Conservation (phyloP, 129 eudicot species). For the Lactuca saligna region DNA sequence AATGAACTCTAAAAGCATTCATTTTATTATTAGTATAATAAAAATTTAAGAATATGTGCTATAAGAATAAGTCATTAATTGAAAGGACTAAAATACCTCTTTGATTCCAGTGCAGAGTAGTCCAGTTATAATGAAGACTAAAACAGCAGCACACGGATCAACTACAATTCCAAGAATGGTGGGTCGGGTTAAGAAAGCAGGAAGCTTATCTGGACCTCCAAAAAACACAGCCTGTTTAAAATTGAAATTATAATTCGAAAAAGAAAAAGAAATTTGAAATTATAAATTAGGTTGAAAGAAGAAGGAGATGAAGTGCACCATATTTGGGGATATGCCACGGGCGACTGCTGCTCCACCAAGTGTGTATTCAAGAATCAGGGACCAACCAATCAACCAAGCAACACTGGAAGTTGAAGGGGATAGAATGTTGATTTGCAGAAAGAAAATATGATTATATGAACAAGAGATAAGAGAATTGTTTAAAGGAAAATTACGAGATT, state of each 20-base stretch:
- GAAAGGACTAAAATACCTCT: conserved; percentile 52
- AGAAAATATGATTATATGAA: not conserved
- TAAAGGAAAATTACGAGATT: conserved; percentile 5
- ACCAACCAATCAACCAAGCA: conserved; percentile 99
- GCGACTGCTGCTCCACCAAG: conserved; percentile 99
- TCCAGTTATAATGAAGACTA: conserved; percentile 78
- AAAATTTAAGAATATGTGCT: not conserved
- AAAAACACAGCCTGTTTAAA: conserved; percentile 70
- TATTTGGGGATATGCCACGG: conserved; percentile 96
- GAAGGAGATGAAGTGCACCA: conserved; percentile 47
- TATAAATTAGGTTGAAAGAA: not conserved
- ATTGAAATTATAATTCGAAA: not conserved
- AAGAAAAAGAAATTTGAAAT: not conserved
- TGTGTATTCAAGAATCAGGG: conserved; percentile 88
- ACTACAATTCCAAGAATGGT: conserved; percentile 68
- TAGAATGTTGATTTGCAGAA: conserved; percentile 12
- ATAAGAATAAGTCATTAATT: not conserved
- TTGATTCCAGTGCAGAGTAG: conserved; percentile 86
- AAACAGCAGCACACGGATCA: conserved; percentile 91
- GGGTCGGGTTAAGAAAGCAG: conserved; percentile 80
- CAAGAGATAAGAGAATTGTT: too few species aligned
- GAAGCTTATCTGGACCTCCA: conserved; percentile 80
- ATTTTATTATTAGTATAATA: conserved; percentile 12
- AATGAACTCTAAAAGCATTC: conserved; percentile 47
- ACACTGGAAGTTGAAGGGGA: conserved; percentile 46